phyloP scores from a whole-genome alignment of 192 early-diverging fungal species.

The Rhizophagus sp. region DNA sequence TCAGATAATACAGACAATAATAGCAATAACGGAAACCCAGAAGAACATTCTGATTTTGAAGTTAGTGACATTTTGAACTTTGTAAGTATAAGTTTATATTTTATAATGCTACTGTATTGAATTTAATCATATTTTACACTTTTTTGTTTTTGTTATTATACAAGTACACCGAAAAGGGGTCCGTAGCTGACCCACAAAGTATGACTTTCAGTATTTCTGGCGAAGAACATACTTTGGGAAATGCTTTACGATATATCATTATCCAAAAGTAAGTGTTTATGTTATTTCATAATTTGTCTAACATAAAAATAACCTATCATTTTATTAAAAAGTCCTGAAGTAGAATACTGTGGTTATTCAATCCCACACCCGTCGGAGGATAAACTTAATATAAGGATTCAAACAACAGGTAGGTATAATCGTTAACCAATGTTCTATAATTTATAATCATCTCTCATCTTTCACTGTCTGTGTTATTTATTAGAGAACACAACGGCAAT shows the following conservation, averaged over 20 bases:
- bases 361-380: slow-evolving; percentile 96
- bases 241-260: slow-evolving; percentile 87
- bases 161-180: neutral
- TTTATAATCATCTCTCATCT: neutral
- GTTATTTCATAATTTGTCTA: neutral
- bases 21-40: neutral
- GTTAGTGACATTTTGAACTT: neutral
- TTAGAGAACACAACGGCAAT: slow-evolving; percentile 76
- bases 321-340: slow-evolving; percentile 61
- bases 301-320: neutral
- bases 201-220: slow-evolving; percentile 84
- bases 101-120: neutral
- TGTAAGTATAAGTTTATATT: neutral
- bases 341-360: slow-evolving; percentile 94
- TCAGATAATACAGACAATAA: neutral
- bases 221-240: slow-evolving; percentile 98
- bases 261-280: slow-evolving; percentile 86
- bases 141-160: neutral
- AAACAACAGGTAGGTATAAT: slow-evolving; percentile 70
- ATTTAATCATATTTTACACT: neutral
- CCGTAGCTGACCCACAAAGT: neutral
- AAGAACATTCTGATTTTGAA: neutral
- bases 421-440: neutral
- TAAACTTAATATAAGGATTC: slow-evolving; percentile 90
- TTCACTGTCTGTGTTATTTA: neutral